Evolutionary conservation across 1,284 basidiomycete species (phyloP).

Genomic region (Ustilago tritici): DNA sequence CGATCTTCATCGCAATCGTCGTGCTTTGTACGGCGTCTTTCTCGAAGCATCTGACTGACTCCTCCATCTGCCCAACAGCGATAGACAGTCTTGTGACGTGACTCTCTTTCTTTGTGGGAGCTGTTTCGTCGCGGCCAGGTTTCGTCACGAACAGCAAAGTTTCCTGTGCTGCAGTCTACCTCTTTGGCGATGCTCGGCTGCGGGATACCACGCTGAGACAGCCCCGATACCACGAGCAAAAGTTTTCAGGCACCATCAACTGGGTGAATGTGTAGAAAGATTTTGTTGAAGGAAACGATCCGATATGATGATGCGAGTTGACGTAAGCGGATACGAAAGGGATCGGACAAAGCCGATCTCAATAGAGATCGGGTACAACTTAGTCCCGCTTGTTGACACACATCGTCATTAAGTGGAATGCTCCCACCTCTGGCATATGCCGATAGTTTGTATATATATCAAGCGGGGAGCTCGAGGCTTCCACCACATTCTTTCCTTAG

Average conservation of each 20-base stretch:
- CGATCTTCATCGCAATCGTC: too few relatives aligned
- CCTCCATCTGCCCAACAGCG: not conserved
- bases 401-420: too few relatives aligned
- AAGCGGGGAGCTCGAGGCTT: too few relatives aligned
- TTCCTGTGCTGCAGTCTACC: not conserved
- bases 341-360: too few relatives aligned
- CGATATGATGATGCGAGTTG: too few relatives aligned
- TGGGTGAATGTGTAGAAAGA: not conserved
- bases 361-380: too few relatives aligned
- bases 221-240: not conserved
- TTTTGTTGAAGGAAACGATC: too few relatives aligned
- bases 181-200: conserved; percentile 6
- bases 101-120: not conserved
- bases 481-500: too few relatives aligned
- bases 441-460: too few relatives aligned
- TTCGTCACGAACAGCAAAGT: not conserved
- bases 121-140: not conserved
- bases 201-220: conserved; percentile 4
- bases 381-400: too few relatives aligned
- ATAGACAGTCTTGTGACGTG: not conserved
- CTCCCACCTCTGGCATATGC: too few relatives aligned
- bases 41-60: not conserved
- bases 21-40: not conserved
- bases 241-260: not conserved
- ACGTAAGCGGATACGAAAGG: too few relatives aligned